A percentile compares a stretch with the other conserved stretches of the same genome.
Evolutionary conservation across 805 yeast genomes (phyloP).

Genomic region (Lipomyces spencermartinsiae): DNA sequence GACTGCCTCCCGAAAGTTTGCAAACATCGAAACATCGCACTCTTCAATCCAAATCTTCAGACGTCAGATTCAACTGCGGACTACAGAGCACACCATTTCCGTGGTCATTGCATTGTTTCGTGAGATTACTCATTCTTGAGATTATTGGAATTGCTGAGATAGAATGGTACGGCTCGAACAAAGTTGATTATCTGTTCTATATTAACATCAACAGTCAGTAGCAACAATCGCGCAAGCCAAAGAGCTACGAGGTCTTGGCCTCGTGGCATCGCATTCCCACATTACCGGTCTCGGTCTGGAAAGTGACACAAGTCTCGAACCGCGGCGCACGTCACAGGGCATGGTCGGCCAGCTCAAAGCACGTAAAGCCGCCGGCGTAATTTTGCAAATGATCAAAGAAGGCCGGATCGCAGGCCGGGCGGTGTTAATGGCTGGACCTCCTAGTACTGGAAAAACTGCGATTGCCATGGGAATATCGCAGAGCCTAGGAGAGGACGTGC

Average conservation of each 20-base stretch:
- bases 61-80: not conserved
- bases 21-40: no score
- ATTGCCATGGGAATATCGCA: conserved; percentile 83
- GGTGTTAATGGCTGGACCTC: conserved; percentile 95
- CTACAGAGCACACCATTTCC: not conserved
- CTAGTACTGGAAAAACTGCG: conserved; percentile 98
- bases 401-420: conserved; percentile 98
- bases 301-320: conserved; percentile 71
- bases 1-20: not conserved
- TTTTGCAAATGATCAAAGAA: conserved; percentile 89
- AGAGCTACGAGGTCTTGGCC: conserved; percentile 67
- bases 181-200: not conserved
- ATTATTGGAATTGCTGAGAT: not conserved
- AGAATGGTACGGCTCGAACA: not conserved
- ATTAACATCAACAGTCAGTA: conserved; percentile 14
- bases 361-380: conserved; percentile 91
- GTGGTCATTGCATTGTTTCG: not conserved
- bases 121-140: not conserved
- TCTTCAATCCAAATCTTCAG: not conserved
- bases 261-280: conserved; percentile 98
- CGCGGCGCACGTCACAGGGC: conserved; percentile 83
- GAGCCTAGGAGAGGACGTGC: conserved; percentile 71
- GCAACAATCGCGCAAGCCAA: conserved; percentile 52
- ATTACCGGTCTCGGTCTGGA: conserved; percentile 96
- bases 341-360: conserved; percentile 98